Conservation (phyloP, 73 alveolate species). For the Paramecium sonneborni region DNA sequence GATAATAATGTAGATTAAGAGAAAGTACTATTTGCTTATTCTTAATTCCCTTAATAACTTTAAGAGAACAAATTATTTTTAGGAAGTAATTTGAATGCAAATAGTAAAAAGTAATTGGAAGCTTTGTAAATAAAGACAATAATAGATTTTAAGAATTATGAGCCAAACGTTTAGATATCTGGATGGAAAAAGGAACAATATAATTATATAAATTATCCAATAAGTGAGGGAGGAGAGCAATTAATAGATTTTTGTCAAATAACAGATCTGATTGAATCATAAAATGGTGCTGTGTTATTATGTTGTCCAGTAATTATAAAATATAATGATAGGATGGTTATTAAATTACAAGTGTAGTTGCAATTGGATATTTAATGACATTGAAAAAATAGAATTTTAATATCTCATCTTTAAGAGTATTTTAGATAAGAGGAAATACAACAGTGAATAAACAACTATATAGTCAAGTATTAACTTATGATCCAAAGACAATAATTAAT, state of each 20-base stretch:
- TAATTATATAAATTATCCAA: background rate
- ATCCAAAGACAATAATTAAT: background rate
- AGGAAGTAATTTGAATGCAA: constrained; percentile 11
- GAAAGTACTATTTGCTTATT: background rate
- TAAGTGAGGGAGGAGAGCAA: background rate
- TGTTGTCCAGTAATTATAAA: background rate
- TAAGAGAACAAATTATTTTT: background rate
- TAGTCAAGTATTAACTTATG: background rate
- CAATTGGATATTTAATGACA: constrained; percentile 35
- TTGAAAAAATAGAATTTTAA: background rate
- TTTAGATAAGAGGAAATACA: constrained; percentile 17
- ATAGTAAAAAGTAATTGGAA: background rate
- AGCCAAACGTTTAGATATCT: background rate
- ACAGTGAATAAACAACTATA: background rate
- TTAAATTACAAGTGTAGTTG: background rate
- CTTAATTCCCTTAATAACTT: background rate
- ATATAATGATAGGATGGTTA: constrained; percentile 30
- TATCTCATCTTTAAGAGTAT: constrained; percentile 6
- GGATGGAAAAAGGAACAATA: background rate
- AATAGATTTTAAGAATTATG: constrained; percentile 7
- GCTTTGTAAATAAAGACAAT: background rate
- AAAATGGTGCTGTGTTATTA: background rate
- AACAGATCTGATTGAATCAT: background rate
- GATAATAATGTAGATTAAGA: background rate
- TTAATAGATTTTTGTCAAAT: background rate